Evolutionary conservation across 129 eudicot species (phyloP), one percentile per base, ranked within the genome.

Genomic region (Flaveria ramosissima): DNA sequence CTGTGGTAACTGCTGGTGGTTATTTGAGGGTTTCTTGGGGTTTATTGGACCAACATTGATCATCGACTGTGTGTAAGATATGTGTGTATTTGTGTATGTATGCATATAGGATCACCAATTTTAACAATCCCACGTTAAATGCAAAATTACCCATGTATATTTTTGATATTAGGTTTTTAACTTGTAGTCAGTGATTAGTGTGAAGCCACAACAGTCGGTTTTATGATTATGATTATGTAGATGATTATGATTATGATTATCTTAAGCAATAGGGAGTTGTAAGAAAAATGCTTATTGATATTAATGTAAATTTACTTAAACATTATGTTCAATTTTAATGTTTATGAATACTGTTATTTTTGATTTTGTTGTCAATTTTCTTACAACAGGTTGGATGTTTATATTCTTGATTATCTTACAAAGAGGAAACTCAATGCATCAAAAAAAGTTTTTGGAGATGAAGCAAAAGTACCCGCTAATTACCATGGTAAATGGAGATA

Each of bases 331-430:
- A 36, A 36, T 36, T 36, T 6, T 36, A 36, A 36, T 36, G 63
- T 20, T 20, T 56, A 19, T 8, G 59, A 6, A 10, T 55, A 6
- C 4, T 15, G 30, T 52, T 72, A 24, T 27, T 23, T 74, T 66
- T 67, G 43, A 16, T 7, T 24, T 7, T 69, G 48, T 42, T 56
- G 21, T 41, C 60, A 24, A 14, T 6, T 23, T 51, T 70, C 62
- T 10, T 15, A 55, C 46, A 60, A 80, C 75, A 90, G 96, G 88
- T 55, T 90, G 80, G 92, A 90, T 83, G 86, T 86, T 26, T 90
- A 87, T 71, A 87, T 90, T 77, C 87, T 79, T 70, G 96, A 90
- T 84, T 90, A 90, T 77, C 82, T 90, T 64, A 76, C 80, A 21
- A 90, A 90, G 87, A 83, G 83, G 85, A 83, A 86, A 23, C 78